Evolutionary conservation across 371 early-diverging fungal genomes (phyloP), one percentile per base, ranked within the genome.

Genomic region (Mucor sp.): DNA sequence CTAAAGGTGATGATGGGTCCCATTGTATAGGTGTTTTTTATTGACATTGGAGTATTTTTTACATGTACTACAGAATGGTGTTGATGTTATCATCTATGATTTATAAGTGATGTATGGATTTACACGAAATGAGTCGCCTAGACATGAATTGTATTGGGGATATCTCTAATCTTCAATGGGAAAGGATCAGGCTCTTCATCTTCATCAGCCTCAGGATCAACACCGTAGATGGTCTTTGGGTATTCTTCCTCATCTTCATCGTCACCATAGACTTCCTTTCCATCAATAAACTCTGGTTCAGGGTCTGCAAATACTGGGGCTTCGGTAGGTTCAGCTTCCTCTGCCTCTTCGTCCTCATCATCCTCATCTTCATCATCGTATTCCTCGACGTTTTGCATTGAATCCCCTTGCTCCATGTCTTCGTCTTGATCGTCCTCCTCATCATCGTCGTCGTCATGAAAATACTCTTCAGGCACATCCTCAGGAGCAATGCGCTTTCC

Each of bases 241-340:
- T 66, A 72, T 28, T 72, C 72, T 12, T 72, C 72, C 17, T 72
- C 72, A n/a, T 72, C 72, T 12, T 72, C 72, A 35, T 72, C 70
- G 12, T 66, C 72, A 19, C 41, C 62, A 41, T 48, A 57, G 11
- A 65, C 25, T 62, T 72, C 72, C 47, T 53, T 65, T 12, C 72
- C 72, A 37, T 72, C 59, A 23, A 72, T 43, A 37, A 68, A 65
- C 15, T 72, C 61, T 14, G 72, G 68, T 37, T 65, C 72, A 19
- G 62, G 62, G 21, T 68, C 72, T 19, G 23, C 32, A 55, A 39
- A 17, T n/a, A 56, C 39, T 53, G 69, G 72, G 30, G 62, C 59
- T 17, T 68, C 65, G 12, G 72, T 72, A 33, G 72, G 72, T 27
- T 21, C 47, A 33, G 63, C 68, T 3, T 19, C 1, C 4, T 30